Base-by-base conservation (phyloP, 495 filamentous ascomycete species). In the Aspergillus panamensis region DNA sequence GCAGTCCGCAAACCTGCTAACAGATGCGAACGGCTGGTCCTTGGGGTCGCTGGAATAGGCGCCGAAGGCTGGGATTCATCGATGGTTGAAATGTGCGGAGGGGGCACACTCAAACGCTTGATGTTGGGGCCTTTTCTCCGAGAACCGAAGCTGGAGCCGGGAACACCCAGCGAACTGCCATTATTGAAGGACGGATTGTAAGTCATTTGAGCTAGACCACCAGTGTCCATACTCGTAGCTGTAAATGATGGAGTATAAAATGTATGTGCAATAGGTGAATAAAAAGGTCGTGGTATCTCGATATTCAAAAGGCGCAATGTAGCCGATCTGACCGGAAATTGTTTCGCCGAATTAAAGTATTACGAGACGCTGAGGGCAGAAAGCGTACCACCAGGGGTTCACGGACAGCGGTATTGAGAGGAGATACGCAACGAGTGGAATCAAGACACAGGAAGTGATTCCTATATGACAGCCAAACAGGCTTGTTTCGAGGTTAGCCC, bases 181-280 rank as follows among this genome's bases (percentile, higher is more conserved):
- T 82, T 80, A 72, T 82, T 78, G 72, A 82, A 80, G 68, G 83
- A 78, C 63, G 78, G 87, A 77, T 89, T 87, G 82, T 93, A 95
- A 73, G 90, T 88, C 95, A 98, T 97, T 81, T 96, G 94, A 92
- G 93, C 88, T 82, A 96, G 90, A 92, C 92, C 91, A 83, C 92
- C 94, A 83, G 92, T 85, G 92, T 96, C 88, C 85, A 96, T 94
- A 82, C 88, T 91, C 89, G 86, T 78, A 57, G 60, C 58, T 62
- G 37, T 49, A 65, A 52, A 54, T 59, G 39, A 55, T 55, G 33
- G 57, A 64, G 43, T 62, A 62, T 61, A 55, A 60, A 54, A 56
- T 53, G 45, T 74, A 77, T 76, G 72, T 75, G 74, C 70, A 73
- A 69, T 33, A 58, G 59, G 62, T 53, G 57, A 58, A 63, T 39